Conservation (phyloP, 2,329 filamentous ascomycete genomes). For the Calcarisporium arbuscula region DNA sequence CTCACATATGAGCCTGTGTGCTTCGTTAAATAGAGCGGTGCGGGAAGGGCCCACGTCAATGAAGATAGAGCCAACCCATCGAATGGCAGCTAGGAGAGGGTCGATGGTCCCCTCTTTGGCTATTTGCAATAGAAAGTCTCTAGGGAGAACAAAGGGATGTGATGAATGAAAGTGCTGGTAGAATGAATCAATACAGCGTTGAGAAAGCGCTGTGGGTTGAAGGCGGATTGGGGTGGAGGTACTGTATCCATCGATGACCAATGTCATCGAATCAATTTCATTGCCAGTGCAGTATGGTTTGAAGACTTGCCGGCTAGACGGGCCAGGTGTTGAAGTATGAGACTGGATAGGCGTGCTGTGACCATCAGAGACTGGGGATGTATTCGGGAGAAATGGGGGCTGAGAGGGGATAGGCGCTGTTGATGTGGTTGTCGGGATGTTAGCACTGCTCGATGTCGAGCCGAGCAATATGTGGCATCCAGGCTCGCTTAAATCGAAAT, state of each 20-base stretch:
- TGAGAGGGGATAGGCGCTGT: conserved; percentile 4
- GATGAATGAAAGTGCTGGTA: conserved; percentile 52
- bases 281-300: conserved; percentile 21
- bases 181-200: conserved; percentile 52
- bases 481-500: conserved; percentile 10
- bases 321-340: conserved; percentile 13
- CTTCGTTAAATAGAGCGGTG: conserved; percentile 52
- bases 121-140: conserved; percentile 40
- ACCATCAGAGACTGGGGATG: conserved; percentile 5
- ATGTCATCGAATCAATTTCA: conserved; percentile 14
- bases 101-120: conserved; percentile 41
- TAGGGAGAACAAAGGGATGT: conserved; percentile 53
- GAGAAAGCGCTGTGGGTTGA: conserved; percentile 29
- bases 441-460: conserved; percentile 10
- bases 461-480: conserved; percentile 34
- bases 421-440: too few relatives aligned
- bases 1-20: conserved; percentile 43
- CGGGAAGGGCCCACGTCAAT: conserved; percentile 40
- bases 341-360: conserved; percentile 13
- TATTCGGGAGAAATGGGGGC: conserved; percentile 2
- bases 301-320: conserved; percentile 34
- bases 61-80: conserved; percentile 51
- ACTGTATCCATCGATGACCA: conserved; percentile 13
- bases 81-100: conserved; percentile 46
- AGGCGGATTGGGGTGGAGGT: too few relatives aligned